Conservation (phyloP, 1,139 yeast species). For the Candida tetrigidarum region DNA sequence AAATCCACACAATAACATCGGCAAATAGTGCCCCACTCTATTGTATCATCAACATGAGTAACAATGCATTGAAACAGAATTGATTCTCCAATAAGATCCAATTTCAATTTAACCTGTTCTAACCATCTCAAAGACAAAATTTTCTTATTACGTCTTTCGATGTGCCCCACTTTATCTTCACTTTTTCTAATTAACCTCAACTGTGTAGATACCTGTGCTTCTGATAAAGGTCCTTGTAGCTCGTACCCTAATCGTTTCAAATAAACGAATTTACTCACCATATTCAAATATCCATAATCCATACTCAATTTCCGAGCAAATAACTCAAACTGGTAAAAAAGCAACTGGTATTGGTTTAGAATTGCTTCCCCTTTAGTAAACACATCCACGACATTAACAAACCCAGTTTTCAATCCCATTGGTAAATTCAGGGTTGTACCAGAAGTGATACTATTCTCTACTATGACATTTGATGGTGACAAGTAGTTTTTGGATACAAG, state of each 20-base stretch:
- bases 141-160: slow-evolving; percentile 19
- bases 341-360: slow-evolving; percentile 45
- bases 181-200: slow-evolving; percentile 20
- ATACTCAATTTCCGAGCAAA: slow-evolving; percentile 8
- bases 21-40: slow-evolving; percentile 18
- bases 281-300: slow-evolving; percentile 6
- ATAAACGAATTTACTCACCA: slow-evolving; percentile 23
- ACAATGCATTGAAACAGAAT: slow-evolving; percentile 28
- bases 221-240: slow-evolving; percentile 34
- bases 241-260: slow-evolving; percentile 41
- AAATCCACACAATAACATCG: slow-evolving; percentile 49
- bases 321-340: slow-evolving; percentile 17
- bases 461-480: too few species aligned
- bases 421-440: slow-evolving; percentile 24
- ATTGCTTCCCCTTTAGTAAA: slow-evolving; percentile 29
- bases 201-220: slow-evolving; percentile 22
- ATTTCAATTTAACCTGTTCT: slow-evolving; percentile 22
- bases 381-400: slow-evolving; percentile 27
- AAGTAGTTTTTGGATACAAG: slow-evolving; percentile 39
- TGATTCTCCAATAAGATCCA: slow-evolving; percentile 1
- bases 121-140: slow-evolving; percentile 31
- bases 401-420: slow-evolving; percentile 36
- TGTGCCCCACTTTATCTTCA: slow-evolving; percentile 19
- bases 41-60: slow-evolving; percentile 27
- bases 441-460: too few species aligned